These are phyloP conservation scores for Beauveria asiatica DNA, from an alignment of 2,329 filamentous ascomycete genomes.

Conservation along the genomic window DNA sequence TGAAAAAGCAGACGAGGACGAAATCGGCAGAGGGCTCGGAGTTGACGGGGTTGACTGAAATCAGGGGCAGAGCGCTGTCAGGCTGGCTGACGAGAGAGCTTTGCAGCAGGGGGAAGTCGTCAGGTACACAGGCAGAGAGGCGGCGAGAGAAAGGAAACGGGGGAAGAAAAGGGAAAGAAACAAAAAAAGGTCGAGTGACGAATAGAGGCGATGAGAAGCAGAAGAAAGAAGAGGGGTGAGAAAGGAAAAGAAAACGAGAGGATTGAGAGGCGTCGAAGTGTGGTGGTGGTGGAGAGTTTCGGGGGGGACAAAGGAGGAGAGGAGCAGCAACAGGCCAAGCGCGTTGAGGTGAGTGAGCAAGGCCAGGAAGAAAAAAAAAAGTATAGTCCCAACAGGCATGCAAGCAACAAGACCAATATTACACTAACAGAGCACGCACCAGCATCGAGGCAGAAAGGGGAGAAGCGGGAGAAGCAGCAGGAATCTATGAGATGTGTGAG, in stretches of 20 bases:
- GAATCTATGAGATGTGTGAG: neutral
- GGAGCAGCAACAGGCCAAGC: neutral
- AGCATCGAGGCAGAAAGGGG: slow-evolving; percentile 3
- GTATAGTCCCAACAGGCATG: neutral
- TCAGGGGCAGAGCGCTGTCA: slow-evolving; percentile 10
- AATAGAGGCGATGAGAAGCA: slow-evolving; percentile 9
- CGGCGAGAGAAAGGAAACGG: neutral
- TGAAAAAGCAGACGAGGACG: slow-evolving; percentile 5
- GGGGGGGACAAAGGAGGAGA: slow-evolving; percentile 10
- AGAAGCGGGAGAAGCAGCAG: slow-evolving; percentile 3
- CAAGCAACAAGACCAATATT: neutral
- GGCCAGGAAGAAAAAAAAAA: slow-evolving; percentile 4
- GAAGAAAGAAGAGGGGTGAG: slow-evolving; percentile 4
- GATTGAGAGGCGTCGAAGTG: slow-evolving; percentile 2
- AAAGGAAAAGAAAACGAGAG: slow-evolving; percentile 8
- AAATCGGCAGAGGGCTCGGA: slow-evolving; percentile 7
- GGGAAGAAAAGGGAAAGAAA: neutral
- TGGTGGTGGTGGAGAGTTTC: slow-evolving; percentile 7
- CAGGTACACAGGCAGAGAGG: neutral
- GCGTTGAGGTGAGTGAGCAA: neutral
- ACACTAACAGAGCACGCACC: slow-evolving; percentile 7
- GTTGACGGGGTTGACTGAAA: slow-evolving; percentile 5
- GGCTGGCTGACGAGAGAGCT: slow-evolving; percentile 5
- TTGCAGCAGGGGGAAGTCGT: neutral
- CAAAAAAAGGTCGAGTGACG: slow-evolving; percentile 1